These are phyloP conservation scores for Cutaneotrichosporon cavernicola DNA, from an alignment of 1,284 basidiomycete species.

Conservation along the genomic window DNA sequence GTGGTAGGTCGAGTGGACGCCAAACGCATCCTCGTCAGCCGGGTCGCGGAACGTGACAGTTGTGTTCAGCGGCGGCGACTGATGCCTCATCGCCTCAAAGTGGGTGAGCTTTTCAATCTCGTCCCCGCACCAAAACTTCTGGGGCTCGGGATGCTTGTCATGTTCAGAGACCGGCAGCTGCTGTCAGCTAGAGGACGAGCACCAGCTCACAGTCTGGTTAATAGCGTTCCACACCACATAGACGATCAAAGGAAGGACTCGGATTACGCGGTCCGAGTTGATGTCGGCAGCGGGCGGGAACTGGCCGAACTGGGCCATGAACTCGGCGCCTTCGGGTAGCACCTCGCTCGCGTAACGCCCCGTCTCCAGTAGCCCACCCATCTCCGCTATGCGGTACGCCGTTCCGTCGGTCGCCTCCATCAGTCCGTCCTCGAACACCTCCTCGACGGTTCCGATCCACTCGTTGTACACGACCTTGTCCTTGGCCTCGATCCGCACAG, in stretches of 20 bases:
- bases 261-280: slow-evolving; percentile 53
- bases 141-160: slow-evolving; percentile 63
- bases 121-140: slow-evolving; percentile 69
- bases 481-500: slow-evolving; percentile 60
- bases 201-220: slow-evolving; percentile 70
- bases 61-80: slow-evolving; percentile 46
- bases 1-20: slow-evolving; percentile 29
- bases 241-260: slow-evolving; percentile 73
- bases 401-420: slow-evolving; percentile 60
- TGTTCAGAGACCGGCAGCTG: slow-evolving; percentile 64
- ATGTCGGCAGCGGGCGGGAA: slow-evolving; percentile 32
- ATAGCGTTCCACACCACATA: slow-evolving; percentile 84
- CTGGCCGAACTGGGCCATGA: slow-evolving; percentile 42
- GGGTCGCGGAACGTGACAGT: slow-evolving; percentile 43
- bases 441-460: slow-evolving; percentile 77
- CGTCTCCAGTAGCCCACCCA: slow-evolving; percentile 49
- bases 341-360: slow-evolving; percentile 33
- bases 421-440: slow-evolving; percentile 77
- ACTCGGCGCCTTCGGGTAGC: slow-evolving; percentile 22
- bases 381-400: slow-evolving; percentile 69
- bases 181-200: neutral
- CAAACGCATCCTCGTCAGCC: slow-evolving; percentile 25
- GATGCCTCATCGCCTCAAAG: slow-evolving; percentile 54
- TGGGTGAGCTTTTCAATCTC: slow-evolving; percentile 68
- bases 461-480: slow-evolving; percentile 78